Base-by-base conservation (phyloP, 257 asterid genomes). In the Scutellaria galericulata region DNA sequence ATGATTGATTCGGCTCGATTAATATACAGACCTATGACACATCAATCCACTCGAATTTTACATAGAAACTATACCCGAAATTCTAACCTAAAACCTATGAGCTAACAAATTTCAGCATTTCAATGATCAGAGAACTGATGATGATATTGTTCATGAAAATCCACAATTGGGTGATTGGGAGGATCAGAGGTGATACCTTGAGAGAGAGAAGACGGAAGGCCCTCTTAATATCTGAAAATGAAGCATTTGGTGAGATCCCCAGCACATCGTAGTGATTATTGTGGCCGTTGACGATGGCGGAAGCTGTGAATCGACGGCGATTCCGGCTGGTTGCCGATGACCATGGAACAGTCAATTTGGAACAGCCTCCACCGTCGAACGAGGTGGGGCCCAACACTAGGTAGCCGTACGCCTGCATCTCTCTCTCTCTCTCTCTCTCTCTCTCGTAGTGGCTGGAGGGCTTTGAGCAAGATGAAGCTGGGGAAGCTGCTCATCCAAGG, bases 161-260 rank as follows among this genome's bases (percentile, higher is more conserved):
- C 13, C 11, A 35, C 4, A 24, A 56, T 20, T 24, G 35, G 42
- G 9, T 55, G 12, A 20, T 59, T 15, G 41, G 37, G 22, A 8
- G 27, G 40, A 60, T 24, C 39, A 39, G 13, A 65, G 50, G 57
- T 6, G 57, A 11, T 66, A 81, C 98, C 97, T 88, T 92, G 82
- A 84, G 96, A 64, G 96, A 97, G 66, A 92, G 98, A 69, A 86
- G 88, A 55, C 95, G 96, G 65, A 85, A 88, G 53, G 95, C 96
- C 68, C 50, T 88, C 82, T 87, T 87, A 69, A 90, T 88, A 54
- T 87, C 88, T 12, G 89, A 74, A 52, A 74, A 27, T 44, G 97
- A 84, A 66, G 98, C 95, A 76, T 78, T 61, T 12, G 83, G 73
- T 14, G 92, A 57, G 57, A 92, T 83, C 39, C 97, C 98, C 47